A percentile compares a stretch with the other conserved stretches of the same genome.
Evolutionary conservation across 805 yeast species (phyloP).

Genomic region (Maudiozyma bulderi): DNA sequence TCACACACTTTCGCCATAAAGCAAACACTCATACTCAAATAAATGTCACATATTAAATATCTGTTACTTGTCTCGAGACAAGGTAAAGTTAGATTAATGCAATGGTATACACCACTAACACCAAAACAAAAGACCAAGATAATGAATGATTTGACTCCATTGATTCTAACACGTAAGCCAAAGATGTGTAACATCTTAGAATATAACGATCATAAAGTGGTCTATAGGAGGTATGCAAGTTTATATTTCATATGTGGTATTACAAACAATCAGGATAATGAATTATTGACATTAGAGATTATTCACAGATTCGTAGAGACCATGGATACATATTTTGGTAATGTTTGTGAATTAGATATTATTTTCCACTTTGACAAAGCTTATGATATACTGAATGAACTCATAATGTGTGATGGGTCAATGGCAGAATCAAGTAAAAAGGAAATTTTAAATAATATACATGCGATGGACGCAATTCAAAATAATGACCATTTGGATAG

Average conservation of each 20-base stretch:
- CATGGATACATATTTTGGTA: slow-evolving; percentile 92
- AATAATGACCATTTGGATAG: slow-evolving; percentile 53
- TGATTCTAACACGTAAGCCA: slow-evolving; percentile 75
- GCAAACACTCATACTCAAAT: background rate
- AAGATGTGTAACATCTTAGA: slow-evolving; percentile 94
- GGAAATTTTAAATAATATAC: slow-evolving; percentile 67
- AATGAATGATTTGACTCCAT: slow-evolving; percentile 75
- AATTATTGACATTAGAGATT: slow-evolving; percentile 71
- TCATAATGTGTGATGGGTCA: slow-evolving; percentile 73
- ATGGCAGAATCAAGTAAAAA: slow-evolving; percentile 73
- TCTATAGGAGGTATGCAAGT: slow-evolving; percentile 89
- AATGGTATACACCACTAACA: slow-evolving; percentile 84
- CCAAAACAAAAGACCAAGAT: slow-evolving; percentile 79
- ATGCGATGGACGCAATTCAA: slow-evolving; percentile 82
- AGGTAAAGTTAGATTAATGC: slow-evolving; percentile 86
- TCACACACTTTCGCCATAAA: background rate
- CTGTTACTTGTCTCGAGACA: slow-evolving; percentile 80
- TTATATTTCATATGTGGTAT: slow-evolving; percentile 83
- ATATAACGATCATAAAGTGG: slow-evolving; percentile 64
- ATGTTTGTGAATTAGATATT: slow-evolving; percentile 93
- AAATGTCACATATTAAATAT: slow-evolving; percentile 48
- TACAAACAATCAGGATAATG: slow-evolving; percentile 48
- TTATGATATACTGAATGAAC: slow-evolving; percentile 82
- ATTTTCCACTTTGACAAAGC: slow-evolving; percentile 94
- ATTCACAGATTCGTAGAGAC: slow-evolving; percentile 92